Evolutionary conservation across 2,329 filamentous ascomycete genomes (phyloP).

Genomic region (Aspergillus uvarum): DNA sequence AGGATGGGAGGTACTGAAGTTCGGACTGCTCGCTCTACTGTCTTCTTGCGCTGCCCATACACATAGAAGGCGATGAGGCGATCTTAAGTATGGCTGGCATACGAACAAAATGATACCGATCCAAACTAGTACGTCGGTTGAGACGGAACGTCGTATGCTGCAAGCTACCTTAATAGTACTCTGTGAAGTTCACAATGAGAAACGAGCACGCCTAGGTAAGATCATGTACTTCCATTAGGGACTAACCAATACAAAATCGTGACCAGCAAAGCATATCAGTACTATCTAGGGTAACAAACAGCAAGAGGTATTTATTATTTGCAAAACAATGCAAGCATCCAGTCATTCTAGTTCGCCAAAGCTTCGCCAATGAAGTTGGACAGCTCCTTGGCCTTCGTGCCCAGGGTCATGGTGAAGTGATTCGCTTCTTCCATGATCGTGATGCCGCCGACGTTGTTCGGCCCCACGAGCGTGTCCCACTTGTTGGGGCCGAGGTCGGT

Average conservation of each 20-base stretch:
- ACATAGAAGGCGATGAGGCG: no score
- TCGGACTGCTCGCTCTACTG: no score
- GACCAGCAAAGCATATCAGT: background rate
- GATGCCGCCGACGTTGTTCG: slow-evolving; percentile 36
- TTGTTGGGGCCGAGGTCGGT: slow-evolving; percentile 50
- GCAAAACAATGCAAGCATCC: background rate
- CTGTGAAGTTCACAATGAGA: no score
- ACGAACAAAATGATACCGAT: no score
- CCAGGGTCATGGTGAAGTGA: slow-evolving; percentile 37
- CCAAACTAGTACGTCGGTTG: no score
- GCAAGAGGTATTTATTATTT: background rate
- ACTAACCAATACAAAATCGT: slow-evolving; percentile 5
- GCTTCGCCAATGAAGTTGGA: slow-evolving; percentile 30
- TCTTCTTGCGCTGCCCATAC: no score
- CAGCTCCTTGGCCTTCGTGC: slow-evolving; percentile 32
- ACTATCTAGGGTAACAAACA: background rate
- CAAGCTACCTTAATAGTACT: no score
- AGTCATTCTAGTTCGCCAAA: slow-evolving; percentile 18
- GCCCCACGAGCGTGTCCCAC: slow-evolving; percentile 48
- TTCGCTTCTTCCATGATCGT: slow-evolving; percentile 35
- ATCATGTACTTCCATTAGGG: background rate
- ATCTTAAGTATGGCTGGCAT: no score
- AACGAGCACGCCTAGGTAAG: no score
- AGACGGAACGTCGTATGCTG: no score
- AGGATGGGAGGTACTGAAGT: no score